Base-by-base conservation (phyloP, 2,329 filamentous ascomycete species). In the Cladophialophora yegresii region DNA sequence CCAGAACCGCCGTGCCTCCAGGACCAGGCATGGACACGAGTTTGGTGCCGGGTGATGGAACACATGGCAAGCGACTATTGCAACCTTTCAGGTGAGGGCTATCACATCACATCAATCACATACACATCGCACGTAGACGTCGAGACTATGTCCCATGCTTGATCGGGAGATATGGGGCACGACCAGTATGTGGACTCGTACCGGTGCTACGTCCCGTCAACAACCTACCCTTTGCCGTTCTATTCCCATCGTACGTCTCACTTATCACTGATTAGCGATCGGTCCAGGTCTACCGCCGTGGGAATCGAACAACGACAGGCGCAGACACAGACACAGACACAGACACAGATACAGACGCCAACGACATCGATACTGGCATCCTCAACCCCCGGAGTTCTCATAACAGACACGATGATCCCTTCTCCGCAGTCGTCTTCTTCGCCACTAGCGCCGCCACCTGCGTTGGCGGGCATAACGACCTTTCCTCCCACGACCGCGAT, bases 401-500 rank as follows among this genome's bases (percentile, higher is more conserved):
- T 26, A 6, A 9, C 8, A 26, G 26, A 6, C 22, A 26, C 22
- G 22, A 7, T 16, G 22, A n/a, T 16, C 47, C 10, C 47, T 28
- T 28, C 22, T 50, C 20, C 22, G 26, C 26, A 3, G 13, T 28
- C 8, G 22, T 50, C 26, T 16, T 16, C n/a, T 4, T 40, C 20
- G 28, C n/a, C n/a, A n/a, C n/a, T n/a, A n/a, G 10, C 59, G n/a
- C 23, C 20, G n/a, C 23, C 28, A 13, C 12, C 30, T 4, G 12
- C 47, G 6, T 28, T 6, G 26, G 3, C 26, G 6, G 20, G 43
- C 22, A 53, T 63, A 1, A 54, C 8, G 22, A 53, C 61, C 4
- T 50, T 65, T 7, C 63, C 63, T 43, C 63, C 63, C 8, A 62
- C 59, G 16, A 65, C 63, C 7, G 63, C 63, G 8, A 54, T 65